Conservation (phyloP, 768 basidiomycete genomes). For the Mycena venus region DNA sequence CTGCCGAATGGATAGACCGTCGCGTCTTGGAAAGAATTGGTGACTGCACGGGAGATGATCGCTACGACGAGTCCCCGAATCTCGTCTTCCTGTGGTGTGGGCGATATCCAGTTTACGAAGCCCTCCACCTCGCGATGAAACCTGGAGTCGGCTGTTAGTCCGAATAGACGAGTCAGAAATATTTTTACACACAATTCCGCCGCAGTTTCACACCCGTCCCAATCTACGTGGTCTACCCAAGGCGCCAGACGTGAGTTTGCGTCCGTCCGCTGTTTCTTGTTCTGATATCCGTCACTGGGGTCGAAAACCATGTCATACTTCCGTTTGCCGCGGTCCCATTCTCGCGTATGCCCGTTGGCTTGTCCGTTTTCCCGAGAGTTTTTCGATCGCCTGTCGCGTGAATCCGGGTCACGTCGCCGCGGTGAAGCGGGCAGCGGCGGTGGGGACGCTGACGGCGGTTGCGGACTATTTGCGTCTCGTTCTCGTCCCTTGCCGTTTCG, state of each 20-base stretch:
- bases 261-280: constrained; percentile 65
- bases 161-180: not conserved
- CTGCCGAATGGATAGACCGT: constrained; percentile 90
- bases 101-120: constrained; percentile 90
- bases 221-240: constrained; percentile 80
- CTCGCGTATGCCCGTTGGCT: constrained; percentile 29
- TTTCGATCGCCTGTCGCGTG: constrained; percentile 34
- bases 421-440: constrained; percentile 4
- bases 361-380: not conserved
- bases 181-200: constrained; percentile 80
- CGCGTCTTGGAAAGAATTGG: constrained; percentile 81
- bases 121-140: constrained; percentile 89
- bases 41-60: constrained; percentile 77
- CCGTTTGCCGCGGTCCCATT: constrained; percentile 55
- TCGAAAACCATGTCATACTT: constrained; percentile 60
- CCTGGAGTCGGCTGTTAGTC: constrained; percentile 57
- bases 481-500: constrained; percentile 8
- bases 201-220: constrained; percentile 81
- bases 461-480: constrained; percentile 15
- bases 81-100: constrained; percentile 88
- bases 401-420: constrained; percentile 3
- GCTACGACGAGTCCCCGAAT: constrained; percentile 80
- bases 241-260: constrained; percentile 71
- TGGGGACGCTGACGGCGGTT: constrained; percentile 13
- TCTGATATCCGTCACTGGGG: constrained; percentile 63